Conservation (phyloP, 2,329 filamentous ascomycete species). For the Trichophyton simii region DNA sequence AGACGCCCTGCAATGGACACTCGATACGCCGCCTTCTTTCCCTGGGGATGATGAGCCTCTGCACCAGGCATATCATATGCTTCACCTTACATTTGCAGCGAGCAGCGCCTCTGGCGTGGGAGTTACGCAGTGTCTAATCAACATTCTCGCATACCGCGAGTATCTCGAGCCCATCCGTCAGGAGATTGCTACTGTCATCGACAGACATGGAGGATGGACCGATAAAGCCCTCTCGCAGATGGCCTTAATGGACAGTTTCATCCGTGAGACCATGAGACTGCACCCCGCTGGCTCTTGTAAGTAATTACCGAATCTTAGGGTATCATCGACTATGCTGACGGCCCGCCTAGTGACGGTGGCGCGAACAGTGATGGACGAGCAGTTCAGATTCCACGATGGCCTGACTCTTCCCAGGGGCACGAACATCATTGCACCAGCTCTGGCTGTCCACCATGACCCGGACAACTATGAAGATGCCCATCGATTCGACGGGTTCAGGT, state of each 20-base stretch:
- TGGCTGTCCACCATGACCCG: slow-evolving; percentile 14
- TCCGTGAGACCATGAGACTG: slow-evolving; percentile 16
- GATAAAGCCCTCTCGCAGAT: slow-evolving; percentile 12
- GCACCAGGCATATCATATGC: slow-evolving; percentile 3
- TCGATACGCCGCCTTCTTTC: background rate
- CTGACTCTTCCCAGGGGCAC: slow-evolving; percentile 13
- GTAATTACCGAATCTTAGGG: background rate
- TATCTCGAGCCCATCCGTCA: slow-evolving; percentile 15
- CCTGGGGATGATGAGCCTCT: background rate
- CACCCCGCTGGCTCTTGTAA: slow-evolving; percentile 6
- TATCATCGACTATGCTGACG: background rate
- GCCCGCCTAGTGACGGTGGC: background rate
- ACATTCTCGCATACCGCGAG: slow-evolving; percentile 15
- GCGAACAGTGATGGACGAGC: background rate
- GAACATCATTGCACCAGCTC: slow-evolving; percentile 11
- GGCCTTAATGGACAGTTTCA: slow-evolving; percentile 15
- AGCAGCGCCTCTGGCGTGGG: slow-evolving; percentile 12
- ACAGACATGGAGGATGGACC: slow-evolving; percentile 11
- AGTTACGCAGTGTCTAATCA: slow-evolving; percentile 12
- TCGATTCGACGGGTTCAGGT: slow-evolving; percentile 18
- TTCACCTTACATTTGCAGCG: slow-evolving; percentile 9
- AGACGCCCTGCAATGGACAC: slow-evolving; percentile 1
- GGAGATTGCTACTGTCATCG: slow-evolving; percentile 13
- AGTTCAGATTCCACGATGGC: slow-evolving; percentile 16
- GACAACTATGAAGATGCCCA: slow-evolving; percentile 12